Evolutionary conservation across 2,329 filamentous ascomycete species (phyloP).

Genomic region (Zarea fungicola): DNA sequence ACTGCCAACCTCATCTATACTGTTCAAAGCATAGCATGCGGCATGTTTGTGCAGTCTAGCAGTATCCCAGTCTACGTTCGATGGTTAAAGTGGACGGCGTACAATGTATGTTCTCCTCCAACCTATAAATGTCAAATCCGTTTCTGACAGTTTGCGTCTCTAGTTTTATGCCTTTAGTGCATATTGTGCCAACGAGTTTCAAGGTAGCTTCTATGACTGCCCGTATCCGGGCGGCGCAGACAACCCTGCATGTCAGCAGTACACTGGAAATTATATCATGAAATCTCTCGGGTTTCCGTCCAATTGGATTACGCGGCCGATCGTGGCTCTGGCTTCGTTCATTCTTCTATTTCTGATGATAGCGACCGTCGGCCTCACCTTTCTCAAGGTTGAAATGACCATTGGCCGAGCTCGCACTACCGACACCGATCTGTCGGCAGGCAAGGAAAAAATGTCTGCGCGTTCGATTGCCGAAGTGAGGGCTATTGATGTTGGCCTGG

Average conservation of each 20-base stretch:
- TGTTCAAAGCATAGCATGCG: constrained; percentile 67
- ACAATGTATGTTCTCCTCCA: constrained; percentile 41
- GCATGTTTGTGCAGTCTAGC: constrained; percentile 70
- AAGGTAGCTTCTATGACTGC: constrained; percentile 67
- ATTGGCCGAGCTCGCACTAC: constrained; percentile 57
- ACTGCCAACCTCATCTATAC: constrained; percentile 70
- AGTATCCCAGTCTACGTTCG: constrained; percentile 72
- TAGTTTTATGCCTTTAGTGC: constrained; percentile 68
- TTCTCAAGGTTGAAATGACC: constrained; percentile 62
- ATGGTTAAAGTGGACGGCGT: constrained; percentile 67
- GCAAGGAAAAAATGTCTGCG: constrained; percentile 63
- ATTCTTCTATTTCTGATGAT: constrained; percentile 56
- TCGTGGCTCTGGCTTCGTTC: constrained; percentile 58
- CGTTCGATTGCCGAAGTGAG: constrained; percentile 48
- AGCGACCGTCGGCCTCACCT: constrained; percentile 58
- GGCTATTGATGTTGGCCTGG: constrained; percentile 59
- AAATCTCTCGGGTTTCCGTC: constrained; percentile 61
- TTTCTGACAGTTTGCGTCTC: constrained; percentile 15
- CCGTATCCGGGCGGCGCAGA: constrained; percentile 55
- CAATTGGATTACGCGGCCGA: constrained; percentile 63
- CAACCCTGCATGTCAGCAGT: constrained; percentile 62
- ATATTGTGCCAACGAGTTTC: constrained; percentile 67
- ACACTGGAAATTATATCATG: constrained; percentile 66
- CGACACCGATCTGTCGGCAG: constrained; percentile 59
- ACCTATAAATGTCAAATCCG: not conserved